phyloP scores from a whole-genome alignment of 2,329 filamentous ascomycete genomes.

The Purpureocillium lavendulum region DNA sequence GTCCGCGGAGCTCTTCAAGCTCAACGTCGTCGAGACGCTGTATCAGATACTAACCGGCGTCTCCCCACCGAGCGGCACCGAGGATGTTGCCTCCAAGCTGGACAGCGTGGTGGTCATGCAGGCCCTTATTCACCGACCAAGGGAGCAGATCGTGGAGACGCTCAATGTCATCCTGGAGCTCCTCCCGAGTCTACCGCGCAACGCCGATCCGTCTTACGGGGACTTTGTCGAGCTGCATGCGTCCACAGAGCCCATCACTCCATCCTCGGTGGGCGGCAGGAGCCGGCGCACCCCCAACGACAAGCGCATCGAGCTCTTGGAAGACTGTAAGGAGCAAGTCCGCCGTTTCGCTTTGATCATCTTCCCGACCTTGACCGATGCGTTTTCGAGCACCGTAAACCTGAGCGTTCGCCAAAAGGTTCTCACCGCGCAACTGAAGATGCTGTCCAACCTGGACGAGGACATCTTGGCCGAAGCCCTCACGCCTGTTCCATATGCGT shows the following conservation, averaged over 20 bases:
- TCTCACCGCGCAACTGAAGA: conserved; percentile 90
- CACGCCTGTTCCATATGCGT: conserved; percentile 85
- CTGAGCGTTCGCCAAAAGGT: conserved; percentile 91
- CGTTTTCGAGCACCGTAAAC: conserved; percentile 96
- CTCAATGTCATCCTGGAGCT: conserved; percentile 96
- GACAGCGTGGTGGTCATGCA: conserved; percentile 99
- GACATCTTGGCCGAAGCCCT: conserved; percentile 78
- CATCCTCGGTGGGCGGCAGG: conserved; percentile 23
- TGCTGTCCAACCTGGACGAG: conserved; percentile 90
- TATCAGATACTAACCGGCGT: conserved; percentile 97
- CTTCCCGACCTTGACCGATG: conserved; percentile 90
- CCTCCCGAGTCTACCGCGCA: conserved; percentile 63
- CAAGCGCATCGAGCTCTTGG: conserved; percentile 72
- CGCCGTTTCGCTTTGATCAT: conserved; percentile 89
- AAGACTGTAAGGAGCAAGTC: conserved; percentile 77
- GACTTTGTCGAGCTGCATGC: conserved; percentile 36
- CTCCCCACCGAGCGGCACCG: conserved; percentile 72
- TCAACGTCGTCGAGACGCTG: conserved; percentile 94
- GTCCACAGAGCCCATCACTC: conserved; percentile 29
- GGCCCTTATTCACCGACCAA: conserved; percentile 86
- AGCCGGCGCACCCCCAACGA: conserved; percentile 53
- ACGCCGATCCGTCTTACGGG: conserved; percentile 31
- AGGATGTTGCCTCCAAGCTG: conserved; percentile 75
- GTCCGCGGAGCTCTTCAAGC: conserved; percentile 85
- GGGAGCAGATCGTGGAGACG: conserved; percentile 94